Evolutionary conservation across 108 stramenopile genomes (phyloP).

Genomic region (Nitzschia putrida): DNA sequence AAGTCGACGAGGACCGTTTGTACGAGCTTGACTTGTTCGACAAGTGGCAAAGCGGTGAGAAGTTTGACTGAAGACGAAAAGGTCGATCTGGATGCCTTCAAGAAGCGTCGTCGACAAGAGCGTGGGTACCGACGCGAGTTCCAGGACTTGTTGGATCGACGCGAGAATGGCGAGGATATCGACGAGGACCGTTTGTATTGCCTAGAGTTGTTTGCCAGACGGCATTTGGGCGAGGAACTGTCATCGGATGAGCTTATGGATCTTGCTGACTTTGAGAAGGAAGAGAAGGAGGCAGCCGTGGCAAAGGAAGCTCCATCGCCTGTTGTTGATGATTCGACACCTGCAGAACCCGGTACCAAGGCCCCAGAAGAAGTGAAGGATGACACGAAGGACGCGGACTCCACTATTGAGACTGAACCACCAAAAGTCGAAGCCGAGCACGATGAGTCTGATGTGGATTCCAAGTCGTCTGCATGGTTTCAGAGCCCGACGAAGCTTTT

Average conservation of each 20-base stretch:
- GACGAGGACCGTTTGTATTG: conserved; percentile 21
- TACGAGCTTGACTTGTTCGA: conserved; percentile 23
- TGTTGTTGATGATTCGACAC: neutral
- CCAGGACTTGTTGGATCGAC: conserved; percentile 1
- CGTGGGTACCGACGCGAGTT: conserved; percentile 1
- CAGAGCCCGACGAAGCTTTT: no score
- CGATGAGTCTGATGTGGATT: no score
- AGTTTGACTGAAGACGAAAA: conserved; percentile 6
- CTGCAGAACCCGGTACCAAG: neutral
- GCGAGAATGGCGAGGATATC: conserved; percentile 21
- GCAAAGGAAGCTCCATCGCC: neutral
- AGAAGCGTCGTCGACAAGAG: neutral
- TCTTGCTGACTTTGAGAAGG: conserved; percentile 10
- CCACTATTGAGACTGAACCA: neutral
- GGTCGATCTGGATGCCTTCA: conserved; percentile 19
- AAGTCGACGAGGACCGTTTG: conserved; percentile 25
- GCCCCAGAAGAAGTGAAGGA: no score
- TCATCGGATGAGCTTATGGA: conserved; percentile 3
- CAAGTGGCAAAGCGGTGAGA: conserved; percentile 23
- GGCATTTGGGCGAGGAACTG: conserved; percentile 13
- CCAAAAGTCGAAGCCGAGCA: no score
- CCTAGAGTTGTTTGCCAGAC: conserved; percentile 4
- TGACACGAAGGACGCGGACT: no score
- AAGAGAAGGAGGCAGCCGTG: conserved; percentile 10
- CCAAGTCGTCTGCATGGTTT: no score